phyloP scores from a whole-genome alignment of 257 asterid genomes.

The Solanum sejunctum region DNA sequence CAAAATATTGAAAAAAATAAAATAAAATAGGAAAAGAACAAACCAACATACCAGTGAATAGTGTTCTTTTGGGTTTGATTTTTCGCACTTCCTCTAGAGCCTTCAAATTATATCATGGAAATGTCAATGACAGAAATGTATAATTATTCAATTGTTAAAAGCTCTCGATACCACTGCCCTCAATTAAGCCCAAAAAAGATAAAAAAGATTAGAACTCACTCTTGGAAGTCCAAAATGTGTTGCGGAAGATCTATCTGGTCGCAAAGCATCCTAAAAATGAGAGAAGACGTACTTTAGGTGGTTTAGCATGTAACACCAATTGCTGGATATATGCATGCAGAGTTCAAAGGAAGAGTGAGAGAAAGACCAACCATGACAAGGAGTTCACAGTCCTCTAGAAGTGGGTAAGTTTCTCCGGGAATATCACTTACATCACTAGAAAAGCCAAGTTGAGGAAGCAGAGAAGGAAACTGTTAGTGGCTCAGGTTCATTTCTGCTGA shows the following conservation, averaged over 20 bases:
- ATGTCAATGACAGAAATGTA: neutral
- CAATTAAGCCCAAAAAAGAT: neutral
- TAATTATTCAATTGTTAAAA: neutral
- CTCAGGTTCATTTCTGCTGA: neutral
- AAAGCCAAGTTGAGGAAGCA: constrained; percentile 1
- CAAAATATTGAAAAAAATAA: neutral
- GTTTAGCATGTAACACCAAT: neutral
- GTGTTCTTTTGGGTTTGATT: constrained; percentile 74
- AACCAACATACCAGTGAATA: constrained; percentile 62
- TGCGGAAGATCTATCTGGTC: constrained; percentile 93
- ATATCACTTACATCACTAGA: constrained; percentile 91
- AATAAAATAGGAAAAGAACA: neutral
- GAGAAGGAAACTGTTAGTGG: constrained; percentile 11
- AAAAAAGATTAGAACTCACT: constrained; percentile 24
- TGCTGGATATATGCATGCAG: neutral
- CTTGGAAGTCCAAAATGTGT: constrained; percentile 95
- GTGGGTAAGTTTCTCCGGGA: constrained; percentile 90
- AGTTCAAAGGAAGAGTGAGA: neutral
- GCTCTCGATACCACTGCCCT: neutral
- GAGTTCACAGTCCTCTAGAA: constrained; percentile 72
- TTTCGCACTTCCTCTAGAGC: constrained; percentile 87
- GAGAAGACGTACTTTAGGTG: neutral
- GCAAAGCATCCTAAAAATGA: constrained; percentile 60
- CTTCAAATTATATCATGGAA: constrained; percentile 23
- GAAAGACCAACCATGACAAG: constrained; percentile 63